phyloP scores from a whole-genome alignment of 352 stramenopile genomes.

The Thalassiosira mediterranea region DNA sequence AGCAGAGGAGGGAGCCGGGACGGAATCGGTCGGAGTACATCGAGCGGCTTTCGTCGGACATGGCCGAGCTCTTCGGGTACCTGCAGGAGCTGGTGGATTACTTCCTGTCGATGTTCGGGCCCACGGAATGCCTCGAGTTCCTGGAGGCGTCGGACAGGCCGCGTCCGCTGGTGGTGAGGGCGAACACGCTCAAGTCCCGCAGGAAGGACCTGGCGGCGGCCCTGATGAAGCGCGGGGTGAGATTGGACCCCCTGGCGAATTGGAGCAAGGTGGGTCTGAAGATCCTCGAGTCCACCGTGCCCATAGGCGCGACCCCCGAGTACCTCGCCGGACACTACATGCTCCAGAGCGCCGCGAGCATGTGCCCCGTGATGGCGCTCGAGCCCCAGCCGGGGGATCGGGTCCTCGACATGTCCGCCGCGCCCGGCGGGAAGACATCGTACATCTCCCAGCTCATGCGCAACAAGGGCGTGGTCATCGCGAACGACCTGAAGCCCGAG shows the following conservation, averaged over 20 bases:
- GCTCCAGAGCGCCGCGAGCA: constrained; percentile 98
- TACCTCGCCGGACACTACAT: constrained; percentile 99
- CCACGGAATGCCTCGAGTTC: constrained; percentile 97
- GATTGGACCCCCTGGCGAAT: constrained; percentile 96
- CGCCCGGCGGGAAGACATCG: constrained; percentile 98
- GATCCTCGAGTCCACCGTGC: constrained; percentile 97
- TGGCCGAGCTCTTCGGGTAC: constrained; percentile 98
- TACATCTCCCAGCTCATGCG: constrained; percentile 99
- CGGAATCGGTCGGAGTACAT: constrained; percentile 95
- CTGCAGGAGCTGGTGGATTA: constrained; percentile 98
- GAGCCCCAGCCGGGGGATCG: constrained; percentile 95
- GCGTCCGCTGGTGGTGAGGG: constrained; percentile 97
- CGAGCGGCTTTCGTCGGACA: constrained; percentile 87
- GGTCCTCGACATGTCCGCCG: constrained; percentile 97
- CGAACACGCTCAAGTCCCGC: constrained; percentile 99
- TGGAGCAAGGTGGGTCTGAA: constrained; percentile 99
- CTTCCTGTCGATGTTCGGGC: constrained; percentile 96
- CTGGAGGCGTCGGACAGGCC: constrained; percentile 97
- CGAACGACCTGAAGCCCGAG: constrained; percentile 99
- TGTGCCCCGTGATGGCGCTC: constrained; percentile 98
- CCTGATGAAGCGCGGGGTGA: constrained; percentile 98
- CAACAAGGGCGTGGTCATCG: constrained; percentile 97
- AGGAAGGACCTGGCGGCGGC: constrained; percentile 97
- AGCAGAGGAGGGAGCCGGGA: constrained; percentile 90
- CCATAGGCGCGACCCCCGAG: constrained; percentile 99